phyloP scores from a whole-genome alignment of 441 rosid species.

The Rhodomyrtus psidioides region DNA sequence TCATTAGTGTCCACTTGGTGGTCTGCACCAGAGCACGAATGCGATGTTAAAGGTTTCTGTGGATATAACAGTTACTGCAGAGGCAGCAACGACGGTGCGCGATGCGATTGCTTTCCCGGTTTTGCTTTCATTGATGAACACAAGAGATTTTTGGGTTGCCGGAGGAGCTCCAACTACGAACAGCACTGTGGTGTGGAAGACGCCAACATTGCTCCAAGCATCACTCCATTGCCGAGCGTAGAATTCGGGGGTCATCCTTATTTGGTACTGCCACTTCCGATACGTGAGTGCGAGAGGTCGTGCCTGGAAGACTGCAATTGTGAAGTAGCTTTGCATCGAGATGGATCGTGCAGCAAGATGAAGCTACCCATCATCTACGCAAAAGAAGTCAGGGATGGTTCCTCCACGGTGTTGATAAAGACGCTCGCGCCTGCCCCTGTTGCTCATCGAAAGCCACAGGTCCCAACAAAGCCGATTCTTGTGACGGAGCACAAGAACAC shows the following conservation, averaged over 20 bases:
- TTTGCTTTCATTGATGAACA: background rate
- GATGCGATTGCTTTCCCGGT: background rate
- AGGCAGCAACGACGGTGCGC: background rate
- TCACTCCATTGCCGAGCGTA: background rate
- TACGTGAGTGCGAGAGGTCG: background rate
- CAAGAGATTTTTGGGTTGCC: background rate
- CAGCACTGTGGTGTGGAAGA: background rate
- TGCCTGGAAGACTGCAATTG: constrained; percentile 1
- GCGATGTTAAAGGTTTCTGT: background rate
- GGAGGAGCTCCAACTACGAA: background rate
- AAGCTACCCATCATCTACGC: background rate
- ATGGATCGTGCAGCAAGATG: background rate
- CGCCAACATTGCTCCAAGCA: background rate
- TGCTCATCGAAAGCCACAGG: fast-evolving
- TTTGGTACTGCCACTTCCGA: background rate
- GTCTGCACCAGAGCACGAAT: background rate
- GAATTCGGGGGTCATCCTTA: background rate
- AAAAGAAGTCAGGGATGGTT: background rate
- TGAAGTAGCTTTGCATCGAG: background rate
- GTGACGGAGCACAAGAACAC: background rate
- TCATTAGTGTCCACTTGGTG: fast-evolving
- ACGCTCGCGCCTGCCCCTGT: background rate
- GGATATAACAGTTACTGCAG: background rate
- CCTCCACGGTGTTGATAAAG: background rate
- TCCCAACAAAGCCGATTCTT: fast-evolving